Evolutionary conservation across 2,329 filamentous ascomycete genomes (phyloP).

Genomic region (Periconia sp.): DNA sequence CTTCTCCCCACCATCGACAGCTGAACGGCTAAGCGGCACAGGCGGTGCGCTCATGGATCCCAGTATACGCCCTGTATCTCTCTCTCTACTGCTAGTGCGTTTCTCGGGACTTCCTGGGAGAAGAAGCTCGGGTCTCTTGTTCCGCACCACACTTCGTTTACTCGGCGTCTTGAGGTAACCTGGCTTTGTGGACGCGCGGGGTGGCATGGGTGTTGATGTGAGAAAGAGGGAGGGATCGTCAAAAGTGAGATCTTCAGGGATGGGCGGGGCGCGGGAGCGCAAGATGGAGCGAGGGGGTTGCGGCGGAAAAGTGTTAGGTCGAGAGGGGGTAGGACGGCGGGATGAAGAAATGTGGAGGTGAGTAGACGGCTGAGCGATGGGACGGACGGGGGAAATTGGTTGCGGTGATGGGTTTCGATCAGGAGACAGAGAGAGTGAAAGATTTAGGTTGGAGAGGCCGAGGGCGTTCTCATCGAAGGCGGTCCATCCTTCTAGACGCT

Average conservation of each 20-base stretch:
- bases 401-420: neutral
- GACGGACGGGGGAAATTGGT: slow-evolving; percentile 1
- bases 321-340: slow-evolving; percentile 11
- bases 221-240: slow-evolving; percentile 23
- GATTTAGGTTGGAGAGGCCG: slow-evolving; percentile 29
- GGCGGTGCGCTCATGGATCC: slow-evolving; percentile 36
- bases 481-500: slow-evolving; percentile 41
- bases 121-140: slow-evolving; percentile 29
- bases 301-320: slow-evolving; percentile 8
- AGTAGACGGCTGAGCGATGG: slow-evolving; percentile 1
- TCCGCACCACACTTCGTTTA: slow-evolving; percentile 40
- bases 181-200: slow-evolving; percentile 14
- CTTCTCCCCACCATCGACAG: slow-evolving; percentile 6
- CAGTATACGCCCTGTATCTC: slow-evolving; percentile 7
- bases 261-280: slow-evolving; percentile 13
- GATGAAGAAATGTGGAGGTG: slow-evolving; percentile 12
- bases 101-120: slow-evolving; percentile 30
- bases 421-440: slow-evolving; percentile 31
- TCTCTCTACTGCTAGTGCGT: neutral
- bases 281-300: slow-evolving; percentile 7
- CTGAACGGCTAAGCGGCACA: neutral
- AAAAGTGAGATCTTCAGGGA: slow-evolving; percentile 20
- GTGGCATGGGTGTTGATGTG: slow-evolving; percentile 29
- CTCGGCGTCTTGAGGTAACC: slow-evolving; percentile 53
- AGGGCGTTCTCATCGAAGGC: slow-evolving; percentile 40